These are phyloP conservation scores for Thalassia testudinum DNA, from an alignment of 116 monocot genomes.

Conservation along the genomic window DNA sequence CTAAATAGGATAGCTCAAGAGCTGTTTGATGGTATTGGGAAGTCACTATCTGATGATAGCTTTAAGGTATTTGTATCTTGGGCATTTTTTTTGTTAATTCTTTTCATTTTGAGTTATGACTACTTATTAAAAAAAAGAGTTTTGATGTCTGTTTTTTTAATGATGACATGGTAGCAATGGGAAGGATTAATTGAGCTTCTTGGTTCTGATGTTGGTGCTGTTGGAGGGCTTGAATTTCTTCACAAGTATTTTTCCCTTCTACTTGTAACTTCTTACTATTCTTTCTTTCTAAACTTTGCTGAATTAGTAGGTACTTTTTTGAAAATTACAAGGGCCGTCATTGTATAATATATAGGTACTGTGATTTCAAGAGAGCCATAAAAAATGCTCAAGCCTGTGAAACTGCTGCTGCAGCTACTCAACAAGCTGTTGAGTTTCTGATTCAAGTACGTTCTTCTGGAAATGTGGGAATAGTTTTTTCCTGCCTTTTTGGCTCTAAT, in stretches of 20 bases:
- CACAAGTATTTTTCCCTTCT: slow-evolving; percentile 41
- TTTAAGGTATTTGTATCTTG: slow-evolving; percentile 40
- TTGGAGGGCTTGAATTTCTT: slow-evolving; percentile 91
- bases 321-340: too few relatives aligned
- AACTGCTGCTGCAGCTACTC: slow-evolving; percentile 28
- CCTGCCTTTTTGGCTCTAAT: too few relatives aligned
- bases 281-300: neutral
- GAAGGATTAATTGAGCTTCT: slow-evolving; percentile 90
- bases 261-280: neutral
- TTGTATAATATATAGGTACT: slow-evolving; percentile 41
- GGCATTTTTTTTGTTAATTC: neutral
- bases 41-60: slow-evolving; percentile 75
- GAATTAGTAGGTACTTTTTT: neutral
- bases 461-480: too few relatives aligned
- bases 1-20: slow-evolving; percentile 82
- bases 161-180: slow-evolving; percentile 60
- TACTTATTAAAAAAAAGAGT: too few relatives aligned
- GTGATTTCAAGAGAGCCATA: slow-evolving; percentile 82
- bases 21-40: slow-evolving; percentile 79
- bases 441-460: slow-evolving; percentile 25
- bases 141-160: neutral
- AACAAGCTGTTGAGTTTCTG: slow-evolving; percentile 47
- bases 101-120: slow-evolving; percentile 1
- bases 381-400: slow-evolving; percentile 30
- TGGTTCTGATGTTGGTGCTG: slow-evolving; percentile 63